Evolutionary conservation across 768 basidiomycete species (phyloP), one percentile per base, ranked within the genome.

Genomic region (Tylopilus vinaceipallidus): DNA sequence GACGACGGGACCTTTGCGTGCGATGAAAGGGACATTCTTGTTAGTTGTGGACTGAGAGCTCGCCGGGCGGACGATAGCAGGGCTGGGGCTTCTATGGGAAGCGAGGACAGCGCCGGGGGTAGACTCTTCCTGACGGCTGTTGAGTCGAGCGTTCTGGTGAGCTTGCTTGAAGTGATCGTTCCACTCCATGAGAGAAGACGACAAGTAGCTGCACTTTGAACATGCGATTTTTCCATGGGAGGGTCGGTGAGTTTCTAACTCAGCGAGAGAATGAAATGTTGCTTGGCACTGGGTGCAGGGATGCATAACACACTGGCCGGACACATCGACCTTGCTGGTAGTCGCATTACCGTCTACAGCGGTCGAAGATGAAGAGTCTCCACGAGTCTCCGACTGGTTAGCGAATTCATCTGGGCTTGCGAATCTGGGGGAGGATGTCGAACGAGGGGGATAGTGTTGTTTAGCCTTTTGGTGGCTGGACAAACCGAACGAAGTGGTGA

Each of bases 161-260:
- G 39, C 52, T 37, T 40, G 40, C 36, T 60, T 62, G 48, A 64
- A 64, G 36, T 65, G 64, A 24, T 45, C 16, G 27, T 66, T 66
- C 64, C 64, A 66, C 33, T 65, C 64, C 13, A 58, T 0, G 24
- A 65, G 59, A 22, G 64, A 60, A 36, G 57, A 42, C 16, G 34
- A 65, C 4, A 50, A 11, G 40, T 50, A n/a, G 36, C 17, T 39
- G 49, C 64, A 65, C 37, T 62, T 64, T 9, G 62, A 64, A 42
- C 64, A 65, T 14, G 62, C 3, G 40, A 66, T 45, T 42, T 46
- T 52, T 30, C 37, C 51, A 27, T 62, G 63, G 30, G 58, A 45
- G 10, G 56, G 40, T 27, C 46, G 52, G 30, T 67, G 65, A 3
- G 12, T 42, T 37, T 67, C 54, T 29, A 67, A 45, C 38, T 60